Conservation (phyloP, 2,329 filamentous ascomycete genomes). For the Apiospora arundinis region DNA sequence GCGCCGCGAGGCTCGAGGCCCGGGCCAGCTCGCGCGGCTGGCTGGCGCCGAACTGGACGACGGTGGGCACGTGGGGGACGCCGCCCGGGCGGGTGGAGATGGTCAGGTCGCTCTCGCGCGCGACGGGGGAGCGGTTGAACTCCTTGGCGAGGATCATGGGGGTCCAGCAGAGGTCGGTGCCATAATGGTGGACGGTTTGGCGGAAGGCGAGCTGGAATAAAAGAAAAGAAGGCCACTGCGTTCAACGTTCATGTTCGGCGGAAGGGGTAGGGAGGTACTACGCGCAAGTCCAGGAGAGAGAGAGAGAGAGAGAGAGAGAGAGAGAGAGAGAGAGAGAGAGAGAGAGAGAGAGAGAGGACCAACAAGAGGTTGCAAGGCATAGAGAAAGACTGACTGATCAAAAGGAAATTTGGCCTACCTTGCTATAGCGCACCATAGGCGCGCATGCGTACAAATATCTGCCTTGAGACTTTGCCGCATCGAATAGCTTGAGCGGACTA, state of each 20-base stretch:
- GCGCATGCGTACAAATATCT: slow-evolving; percentile 65
- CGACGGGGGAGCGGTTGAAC: slow-evolving; percentile 66
- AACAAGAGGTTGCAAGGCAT: background rate
- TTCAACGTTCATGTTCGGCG: background rate
- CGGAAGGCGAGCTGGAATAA: slow-evolving; percentile 65
- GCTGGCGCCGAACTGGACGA: slow-evolving; percentile 72
- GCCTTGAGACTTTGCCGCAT: slow-evolving; percentile 56
- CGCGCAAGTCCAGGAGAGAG: background rate
- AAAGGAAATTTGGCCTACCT: slow-evolving; percentile 43
- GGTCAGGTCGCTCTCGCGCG: slow-evolving; percentile 70
- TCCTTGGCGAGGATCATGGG: slow-evolving; percentile 76
- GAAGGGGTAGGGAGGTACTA: background rate
- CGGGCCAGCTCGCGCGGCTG: slow-evolving; percentile 66
- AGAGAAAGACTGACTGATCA: slow-evolving; percentile 1
- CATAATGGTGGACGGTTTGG: slow-evolving; percentile 69
- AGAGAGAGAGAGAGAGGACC: too few species aligned
- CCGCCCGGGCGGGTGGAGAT: slow-evolving; percentile 53
- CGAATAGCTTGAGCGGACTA: slow-evolving; percentile 66
- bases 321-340: too few species aligned
- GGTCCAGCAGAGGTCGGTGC: slow-evolving; percentile 72
- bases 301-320: too few species aligned
- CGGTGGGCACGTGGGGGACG: slow-evolving; percentile 60
- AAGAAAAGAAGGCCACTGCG: background rate
- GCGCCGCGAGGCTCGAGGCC: slow-evolving; percentile 66
- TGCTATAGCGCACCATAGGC: slow-evolving; percentile 73